Evolutionary conservation across 331 rosid genomes (phyloP).

Genomic region (Ulmus americana): DNA sequence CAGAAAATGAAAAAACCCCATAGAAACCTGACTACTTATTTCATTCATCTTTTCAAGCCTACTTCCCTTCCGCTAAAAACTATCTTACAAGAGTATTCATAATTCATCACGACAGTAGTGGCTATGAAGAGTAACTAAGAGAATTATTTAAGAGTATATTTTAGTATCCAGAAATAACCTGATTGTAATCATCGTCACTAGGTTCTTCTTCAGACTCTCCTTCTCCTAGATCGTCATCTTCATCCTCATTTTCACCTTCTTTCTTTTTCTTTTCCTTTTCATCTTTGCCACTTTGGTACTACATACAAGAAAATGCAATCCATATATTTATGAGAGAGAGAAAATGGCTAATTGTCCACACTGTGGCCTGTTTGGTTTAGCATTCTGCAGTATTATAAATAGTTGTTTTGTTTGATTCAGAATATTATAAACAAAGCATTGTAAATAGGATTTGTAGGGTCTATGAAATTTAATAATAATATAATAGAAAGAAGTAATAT

Average conservation of each 20-base stretch:
- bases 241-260: constrained; percentile 56
- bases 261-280: constrained; percentile 39
- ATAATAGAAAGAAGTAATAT: no score
- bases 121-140: not conserved
- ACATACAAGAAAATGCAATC: not conserved
- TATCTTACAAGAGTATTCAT: not conserved
- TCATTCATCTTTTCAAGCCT: not conserved
- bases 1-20: not conserved
- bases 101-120: not conserved
- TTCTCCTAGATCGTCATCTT: constrained; percentile 40
- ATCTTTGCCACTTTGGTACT: constrained; percentile 1
- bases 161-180: constrained; percentile 26
- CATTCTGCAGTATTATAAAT: no score
- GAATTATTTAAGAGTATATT: not conserved
- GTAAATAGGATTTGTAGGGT: no score
- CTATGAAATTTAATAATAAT: no score
- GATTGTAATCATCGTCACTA: constrained; percentile 39
- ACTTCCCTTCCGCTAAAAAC: not conserved
- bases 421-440: no score
- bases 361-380: no score
- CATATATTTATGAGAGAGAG: no score
- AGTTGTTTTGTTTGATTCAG: no score
- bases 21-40: not conserved
- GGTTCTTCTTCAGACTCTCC: constrained; percentile 12
- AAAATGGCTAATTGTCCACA: no score